Percentiles rank a stretch among this genome's conserved stretches.
Conservation (phyloP, 805 yeast species). For the Saturnispora kantuleensis region DNA sequence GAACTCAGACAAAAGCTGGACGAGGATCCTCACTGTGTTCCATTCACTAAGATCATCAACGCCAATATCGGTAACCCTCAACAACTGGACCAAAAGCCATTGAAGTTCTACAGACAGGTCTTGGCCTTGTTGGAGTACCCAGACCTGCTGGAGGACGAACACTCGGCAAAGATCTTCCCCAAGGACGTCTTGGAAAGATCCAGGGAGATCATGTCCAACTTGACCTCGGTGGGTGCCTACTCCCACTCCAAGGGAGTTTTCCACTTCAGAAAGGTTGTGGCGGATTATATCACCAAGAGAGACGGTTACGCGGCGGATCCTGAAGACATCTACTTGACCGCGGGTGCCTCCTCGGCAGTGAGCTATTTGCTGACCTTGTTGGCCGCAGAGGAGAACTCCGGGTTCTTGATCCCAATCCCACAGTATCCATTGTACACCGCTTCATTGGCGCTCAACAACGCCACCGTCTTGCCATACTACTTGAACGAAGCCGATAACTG, state of each 20-base stretch:
- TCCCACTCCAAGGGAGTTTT: slow-evolving; percentile 87
- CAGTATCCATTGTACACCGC: slow-evolving; percentile 98
- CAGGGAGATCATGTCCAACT: slow-evolving; percentile 40
- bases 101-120: slow-evolving; percentile 92
- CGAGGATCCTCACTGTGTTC: slow-evolving; percentile 50
- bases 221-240: slow-evolving; percentile 90
- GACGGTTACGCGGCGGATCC: slow-evolving; percentile 67
- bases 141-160: slow-evolving; percentile 36
- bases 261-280: slow-evolving; percentile 64
- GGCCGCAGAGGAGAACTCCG: slow-evolving; percentile 57
- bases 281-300: slow-evolving; percentile 66
- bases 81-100: slow-evolving; percentile 87
- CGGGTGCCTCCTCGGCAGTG: slow-evolving; percentile 96
- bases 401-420: slow-evolving; percentile 91
- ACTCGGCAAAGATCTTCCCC: slow-evolving; percentile 34
- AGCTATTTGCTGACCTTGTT: slow-evolving; percentile 62
- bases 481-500: slow-evolving; percentile 74
- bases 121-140: slow-evolving; percentile 83
- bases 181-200: slow-evolving; percentile 73
- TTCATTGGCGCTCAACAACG: slow-evolving; percentile 73
- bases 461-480: slow-evolving; percentile 79
- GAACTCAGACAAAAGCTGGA: slow-evolving; percentile 53
- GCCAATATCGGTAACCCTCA: slow-evolving; percentile 98
- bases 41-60: slow-evolving; percentile 68
- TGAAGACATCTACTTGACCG: slow-evolving; percentile 70